phyloP scores from a whole-genome alignment of 148 eudicot genomes.

The Pouteria glomerata region DNA sequence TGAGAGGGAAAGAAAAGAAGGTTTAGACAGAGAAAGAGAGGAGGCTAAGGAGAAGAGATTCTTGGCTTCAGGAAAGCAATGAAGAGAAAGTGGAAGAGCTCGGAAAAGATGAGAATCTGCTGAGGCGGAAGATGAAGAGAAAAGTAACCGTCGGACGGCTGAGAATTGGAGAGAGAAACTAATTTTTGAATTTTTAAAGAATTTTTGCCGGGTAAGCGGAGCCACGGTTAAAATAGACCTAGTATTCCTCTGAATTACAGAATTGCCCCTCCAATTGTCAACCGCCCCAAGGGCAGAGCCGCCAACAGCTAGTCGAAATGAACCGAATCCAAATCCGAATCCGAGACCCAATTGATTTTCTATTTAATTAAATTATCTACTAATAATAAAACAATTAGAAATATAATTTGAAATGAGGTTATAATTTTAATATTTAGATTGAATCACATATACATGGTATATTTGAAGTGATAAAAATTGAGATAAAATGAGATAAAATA shows the following conservation, averaged over 20 bases:
- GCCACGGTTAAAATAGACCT: neutral
- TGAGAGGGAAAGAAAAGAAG: constrained; percentile 15
- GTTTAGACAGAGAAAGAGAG: constrained; percentile 8
- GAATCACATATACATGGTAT: no score
- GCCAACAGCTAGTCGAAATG: no score
- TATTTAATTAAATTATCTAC: no score
- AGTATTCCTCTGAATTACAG: neutral
- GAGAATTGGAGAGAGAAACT: constrained; percentile 17
- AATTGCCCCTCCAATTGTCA: neutral
- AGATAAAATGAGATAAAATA: no score
- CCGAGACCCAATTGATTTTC: no score
- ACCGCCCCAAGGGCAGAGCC: no score
- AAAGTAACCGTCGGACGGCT: constrained; percentile 43
- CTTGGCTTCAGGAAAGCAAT: constrained; percentile 76
- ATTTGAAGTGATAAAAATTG: no score
- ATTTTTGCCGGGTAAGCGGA: constrained; percentile 41
- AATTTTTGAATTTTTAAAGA: constrained; percentile 21
- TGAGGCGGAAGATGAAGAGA: constrained; percentile 28
- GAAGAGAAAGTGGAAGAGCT: constrained; percentile 32
- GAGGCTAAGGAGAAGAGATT: constrained; percentile 42
- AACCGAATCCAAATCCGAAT: no score
- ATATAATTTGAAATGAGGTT: no score
- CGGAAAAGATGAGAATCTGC: constrained; percentile 49
- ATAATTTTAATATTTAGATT: no score
- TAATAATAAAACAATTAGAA: no score